Evolutionary conservation across 179 eudicot species (phyloP).

Genomic region (Vitellaria paradoxa): DNA sequence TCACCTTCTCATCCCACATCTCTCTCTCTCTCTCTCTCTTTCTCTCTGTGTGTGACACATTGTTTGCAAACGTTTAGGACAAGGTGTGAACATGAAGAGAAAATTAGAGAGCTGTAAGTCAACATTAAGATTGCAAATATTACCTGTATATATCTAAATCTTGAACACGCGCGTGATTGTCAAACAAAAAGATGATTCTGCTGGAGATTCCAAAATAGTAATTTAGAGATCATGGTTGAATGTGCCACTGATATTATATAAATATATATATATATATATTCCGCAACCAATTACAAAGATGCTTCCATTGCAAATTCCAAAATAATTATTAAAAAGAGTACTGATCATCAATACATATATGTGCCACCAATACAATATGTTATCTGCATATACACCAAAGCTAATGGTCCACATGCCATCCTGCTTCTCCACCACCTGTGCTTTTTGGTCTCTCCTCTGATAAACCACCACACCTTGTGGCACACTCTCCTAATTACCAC

Average conservation of each 20-base stretch:
- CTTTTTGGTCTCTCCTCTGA: too few species aligned
- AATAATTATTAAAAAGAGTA: neutral
- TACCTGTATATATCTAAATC: neutral
- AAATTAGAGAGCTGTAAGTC: slow-evolving; percentile 1
- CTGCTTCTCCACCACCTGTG: neutral
- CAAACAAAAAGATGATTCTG: neutral
- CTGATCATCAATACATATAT: neutral
- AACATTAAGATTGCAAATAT: neutral
- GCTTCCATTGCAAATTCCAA: neutral
- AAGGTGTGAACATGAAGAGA: neutral
- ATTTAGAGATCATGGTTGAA: neutral
- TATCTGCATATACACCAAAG: neutral
- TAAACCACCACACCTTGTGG: too few species aligned
- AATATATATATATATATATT: too few species aligned
- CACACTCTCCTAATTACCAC: too few species aligned
- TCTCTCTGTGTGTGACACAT: too few species aligned
- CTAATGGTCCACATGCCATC: neutral
- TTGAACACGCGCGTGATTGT: neutral
- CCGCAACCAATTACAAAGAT: neutral
- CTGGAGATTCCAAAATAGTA: neutral
- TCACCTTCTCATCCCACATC: too few species aligned
- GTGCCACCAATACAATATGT: neutral
- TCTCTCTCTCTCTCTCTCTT: neutral
- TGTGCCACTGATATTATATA: neutral
- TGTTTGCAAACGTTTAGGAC: neutral